Evolutionary conservation across 345 rosid genomes (phyloP).

Genomic region (Aegle marmelos): DNA sequence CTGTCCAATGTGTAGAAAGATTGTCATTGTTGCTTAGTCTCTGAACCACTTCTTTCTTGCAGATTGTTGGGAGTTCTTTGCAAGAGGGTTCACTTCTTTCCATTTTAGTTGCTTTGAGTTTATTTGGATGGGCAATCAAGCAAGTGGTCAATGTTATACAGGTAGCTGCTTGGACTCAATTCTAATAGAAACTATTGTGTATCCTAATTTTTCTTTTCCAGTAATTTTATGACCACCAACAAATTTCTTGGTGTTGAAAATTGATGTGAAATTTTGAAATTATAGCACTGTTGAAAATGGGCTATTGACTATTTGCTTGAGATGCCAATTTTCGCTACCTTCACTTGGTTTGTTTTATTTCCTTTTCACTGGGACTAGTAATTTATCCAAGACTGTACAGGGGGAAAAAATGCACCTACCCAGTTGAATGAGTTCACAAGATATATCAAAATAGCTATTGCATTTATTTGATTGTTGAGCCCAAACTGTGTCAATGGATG

Average conservation of each 20-base stretch:
- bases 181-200: neutral
- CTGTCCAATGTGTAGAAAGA: neutral
- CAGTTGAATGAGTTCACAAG: neutral
- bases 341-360: neutral
- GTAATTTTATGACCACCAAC: neutral
- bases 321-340: neutral
- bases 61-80: constrained; percentile 50
- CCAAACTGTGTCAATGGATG: neutral
- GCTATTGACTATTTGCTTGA: neutral
- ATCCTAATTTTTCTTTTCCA: neutral
- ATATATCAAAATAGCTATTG: neutral
- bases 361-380: neutral
- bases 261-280: neutral
- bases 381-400: neutral
- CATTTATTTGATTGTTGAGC: neutral
- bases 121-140: constrained; percentile 85
- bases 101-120: constrained; percentile 48
- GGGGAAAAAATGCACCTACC: neutral
- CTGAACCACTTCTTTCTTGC: constrained; percentile 22
- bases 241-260: neutral
- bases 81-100: constrained; percentile 48
- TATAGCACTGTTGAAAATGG: neutral
- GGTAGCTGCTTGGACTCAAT: constrained; percentile 37
- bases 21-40: constrained; percentile 9
- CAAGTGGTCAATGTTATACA: constrained; percentile 78